Conservation (phyloP, 306 rosid species). For the Ammopiptanthus mongolicus region DNA sequence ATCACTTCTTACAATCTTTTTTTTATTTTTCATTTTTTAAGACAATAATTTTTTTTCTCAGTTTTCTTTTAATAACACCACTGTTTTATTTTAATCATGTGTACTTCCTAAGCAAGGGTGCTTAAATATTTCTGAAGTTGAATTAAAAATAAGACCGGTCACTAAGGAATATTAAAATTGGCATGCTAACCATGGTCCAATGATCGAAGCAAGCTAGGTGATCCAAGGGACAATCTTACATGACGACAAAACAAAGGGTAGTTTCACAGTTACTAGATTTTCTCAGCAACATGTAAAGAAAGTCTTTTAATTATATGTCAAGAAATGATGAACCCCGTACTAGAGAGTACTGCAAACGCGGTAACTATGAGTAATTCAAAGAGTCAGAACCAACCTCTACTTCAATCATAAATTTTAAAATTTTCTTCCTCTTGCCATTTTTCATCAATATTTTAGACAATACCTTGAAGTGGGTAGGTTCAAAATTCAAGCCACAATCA, state of each 20-base stretch:
- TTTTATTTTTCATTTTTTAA: neutral
- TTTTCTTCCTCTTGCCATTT: neutral
- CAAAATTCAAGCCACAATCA: conserved; percentile 15
- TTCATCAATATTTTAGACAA: conserved; percentile 1
- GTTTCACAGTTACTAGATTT: neutral
- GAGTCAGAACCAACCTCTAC: neutral
- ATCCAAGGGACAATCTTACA: conserved; percentile 6
- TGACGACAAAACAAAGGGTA: conserved; percentile 13
- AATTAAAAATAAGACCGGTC: neutral
- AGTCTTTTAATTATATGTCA: no score
- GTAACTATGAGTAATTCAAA: no score
- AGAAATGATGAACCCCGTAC: neutral
- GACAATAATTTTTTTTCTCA: neutral
- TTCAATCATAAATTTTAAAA: neutral
- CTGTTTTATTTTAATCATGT: neutral
- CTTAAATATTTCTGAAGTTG: neutral
- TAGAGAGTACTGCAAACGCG: no score
- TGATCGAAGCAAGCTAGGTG: conserved; percentile 18
- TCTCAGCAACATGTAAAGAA: neutral
- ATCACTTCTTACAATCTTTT: neutral
- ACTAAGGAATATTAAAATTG: neutral
- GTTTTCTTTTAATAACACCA: conserved; percentile 1
- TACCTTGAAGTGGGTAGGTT: neutral
- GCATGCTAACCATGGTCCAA: neutral
- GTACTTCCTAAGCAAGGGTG: neutral